phyloP scores from a whole-genome alignment of 495 filamentous ascomycete genomes.

The Lophiotrema nucula region DNA sequence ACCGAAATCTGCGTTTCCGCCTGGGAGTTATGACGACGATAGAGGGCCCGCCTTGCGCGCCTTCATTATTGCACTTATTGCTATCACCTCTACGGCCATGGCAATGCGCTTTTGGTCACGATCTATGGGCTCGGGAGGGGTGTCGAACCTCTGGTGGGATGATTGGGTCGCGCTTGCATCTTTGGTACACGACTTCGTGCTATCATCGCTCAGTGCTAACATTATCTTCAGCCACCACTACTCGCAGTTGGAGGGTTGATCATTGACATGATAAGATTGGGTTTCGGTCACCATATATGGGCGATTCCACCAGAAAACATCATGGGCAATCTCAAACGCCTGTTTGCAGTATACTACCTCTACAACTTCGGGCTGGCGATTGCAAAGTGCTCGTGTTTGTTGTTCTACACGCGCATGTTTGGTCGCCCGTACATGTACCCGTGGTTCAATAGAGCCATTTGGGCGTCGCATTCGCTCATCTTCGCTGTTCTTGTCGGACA shows the following conservation, averaged over 20 bases:
- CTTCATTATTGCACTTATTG: background rate
- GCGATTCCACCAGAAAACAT: background rate
- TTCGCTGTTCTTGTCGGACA: background rate
- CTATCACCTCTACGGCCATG: background rate
- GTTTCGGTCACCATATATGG: constrained; percentile 9
- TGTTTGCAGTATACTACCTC: constrained; percentile 2
- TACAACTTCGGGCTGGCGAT: background rate
- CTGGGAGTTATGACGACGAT: background rate
- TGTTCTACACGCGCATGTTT: constrained; percentile 8
- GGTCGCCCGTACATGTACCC: background rate
- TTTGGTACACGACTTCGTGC: constrained; percentile 10
- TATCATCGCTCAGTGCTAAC: background rate
- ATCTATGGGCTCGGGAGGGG: background rate
- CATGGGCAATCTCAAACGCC: background rate
- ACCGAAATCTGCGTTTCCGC: background rate
- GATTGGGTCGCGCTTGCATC: background rate
- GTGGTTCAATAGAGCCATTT: constrained; percentile 2
- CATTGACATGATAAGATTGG: background rate
- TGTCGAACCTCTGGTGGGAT: background rate
- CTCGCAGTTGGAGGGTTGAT: background rate
- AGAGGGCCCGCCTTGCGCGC: background rate
- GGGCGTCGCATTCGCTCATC: constrained; percentile 1
- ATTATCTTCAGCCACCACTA: background rate
- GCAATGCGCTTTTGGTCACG: background rate
- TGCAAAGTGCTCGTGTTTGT: background rate